Base-by-base conservation (phyloP, 495 filamentous ascomycete species). In the Talaromyces proteolyticus region DNA sequence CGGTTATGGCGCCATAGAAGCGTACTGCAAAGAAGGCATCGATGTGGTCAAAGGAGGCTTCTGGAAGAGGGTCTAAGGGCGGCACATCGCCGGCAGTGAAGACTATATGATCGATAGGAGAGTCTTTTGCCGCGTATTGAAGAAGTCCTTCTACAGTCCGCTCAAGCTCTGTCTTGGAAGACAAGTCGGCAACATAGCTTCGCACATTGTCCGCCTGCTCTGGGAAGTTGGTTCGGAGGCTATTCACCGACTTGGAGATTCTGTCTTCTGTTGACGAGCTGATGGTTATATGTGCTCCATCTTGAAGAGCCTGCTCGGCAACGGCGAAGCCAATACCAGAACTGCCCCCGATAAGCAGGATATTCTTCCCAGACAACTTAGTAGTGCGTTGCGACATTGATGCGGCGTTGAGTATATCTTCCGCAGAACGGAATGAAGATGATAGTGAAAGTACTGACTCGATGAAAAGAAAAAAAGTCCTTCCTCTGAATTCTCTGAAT, bases 31-130 rank as follows among this genome's bases (percentile, higher is more conserved):
- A 59, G 0, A 66, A 65, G 4, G 51, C 19, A 4, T 66, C 54
- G 50, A 81, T 65, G 25, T 53, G 42, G 1, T 67, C 65, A 7
- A 71, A 50, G 1, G 64, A 69, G 4, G 74, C 34, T 14, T 76
- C 67, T 4, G 59, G 16, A 3, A 81, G 34, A 6, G 59, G 57
- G 1, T 51, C 51, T 5, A 71, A 45, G 7, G 59, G 17, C 1
- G 77, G 67, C 3, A 59, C 49, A 47, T 83, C 65, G 8, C 71
- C 81, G 0, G 85, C 83, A 0, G 82, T 86, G 66, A 68, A 78
- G 49, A 82, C 74, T 22, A 87, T 68, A 54, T 87, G 85, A 61
- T 87, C 70, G 48, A 87, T 47, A 0, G 67, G 64, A 6, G 49
- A 44, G 38, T 21, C 25, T 18, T 20, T 12, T 0, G 49, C 23